Percentiles rank a stretch among this genome's conserved stretches.
These are phyloP conservation scores for Blastobotrys chiropterorum DNA, from an alignment of 805 yeast species.

Conservation along the genomic window DNA sequence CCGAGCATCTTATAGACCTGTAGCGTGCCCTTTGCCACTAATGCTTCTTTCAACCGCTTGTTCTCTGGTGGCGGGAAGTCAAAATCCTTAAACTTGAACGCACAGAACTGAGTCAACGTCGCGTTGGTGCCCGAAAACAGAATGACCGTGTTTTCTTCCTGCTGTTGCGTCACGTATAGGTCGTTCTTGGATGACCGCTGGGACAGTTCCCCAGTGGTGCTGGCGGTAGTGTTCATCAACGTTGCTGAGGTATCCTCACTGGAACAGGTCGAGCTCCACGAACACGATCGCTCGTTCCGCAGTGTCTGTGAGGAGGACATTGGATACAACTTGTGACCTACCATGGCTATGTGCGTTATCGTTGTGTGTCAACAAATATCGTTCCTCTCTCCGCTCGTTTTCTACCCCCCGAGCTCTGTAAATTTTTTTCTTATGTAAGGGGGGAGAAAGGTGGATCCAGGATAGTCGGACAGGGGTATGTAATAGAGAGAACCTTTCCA, in stretches of 20 bases:
- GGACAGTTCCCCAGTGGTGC: conserved; percentile 1
- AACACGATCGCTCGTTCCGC: conserved; percentile 6
- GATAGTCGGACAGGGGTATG: no score
- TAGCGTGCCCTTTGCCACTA: conserved; percentile 56
- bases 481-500: no score
- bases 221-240: neutral
- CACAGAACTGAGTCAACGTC: conserved; percentile 15
- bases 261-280: conserved; percentile 7
- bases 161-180: conserved; percentile 3
- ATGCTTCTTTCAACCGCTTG: conserved; percentile 10
- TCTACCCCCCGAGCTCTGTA: no score
- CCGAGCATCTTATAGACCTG: conserved; percentile 55
- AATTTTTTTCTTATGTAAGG: no score
- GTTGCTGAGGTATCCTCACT: conserved; percentile 1
- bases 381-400: no score
- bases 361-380: no score
- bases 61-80: conserved; percentile 15
- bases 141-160: conserved; percentile 10
- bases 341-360: no score
- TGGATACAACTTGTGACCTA: no score
- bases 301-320: no score
- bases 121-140: conserved; percentile 16
- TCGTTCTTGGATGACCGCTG: conserved; percentile 8
- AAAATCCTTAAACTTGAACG: conserved; percentile 5
- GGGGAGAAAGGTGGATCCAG: no score